Evolutionary conservation across 2,329 filamentous ascomycete genomes (phyloP), one percentile per base, ranked within the genome.

Genomic region (Fusarium mexicanum): DNA sequence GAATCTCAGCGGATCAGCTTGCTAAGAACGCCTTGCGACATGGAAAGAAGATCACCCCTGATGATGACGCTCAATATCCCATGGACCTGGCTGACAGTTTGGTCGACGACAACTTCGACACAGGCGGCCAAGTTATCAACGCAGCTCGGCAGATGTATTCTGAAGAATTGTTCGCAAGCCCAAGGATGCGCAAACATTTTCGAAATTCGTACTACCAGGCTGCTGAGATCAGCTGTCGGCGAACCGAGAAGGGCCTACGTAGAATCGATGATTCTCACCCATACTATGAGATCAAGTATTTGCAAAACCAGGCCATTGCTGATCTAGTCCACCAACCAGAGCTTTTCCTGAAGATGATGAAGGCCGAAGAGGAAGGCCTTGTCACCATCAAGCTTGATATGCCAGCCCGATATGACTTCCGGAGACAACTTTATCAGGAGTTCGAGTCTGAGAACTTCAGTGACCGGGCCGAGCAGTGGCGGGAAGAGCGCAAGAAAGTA

Each of bases 261-360:
- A 94, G 94, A 79, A 98, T 99, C 76, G 95, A 98, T 77, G 96
- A 98, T 71, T 91, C 96, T 31, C 95, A 98, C 79, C 94, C 95
- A 0, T 98, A 97, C 83, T 98, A 98, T 81, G 96, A 98, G 82
- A 94, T 99, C 86, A 98, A 99, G 83, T 99, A 99, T 78, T 87
- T 99, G 26, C 91, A 94, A 73, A 95, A 96, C 77, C 95, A 98
- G 82, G 93, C 94, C 13, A 93, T 98, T 70, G 86, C 87, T 47
- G 93, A 96, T 75, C 89, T 98, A 67, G 93, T 94, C 6, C 90
- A 91, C 60, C 91, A 93, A 61, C 96, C 96, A 3, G 95, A 98
- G 74, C 87, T 98, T 33, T 99, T 96, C 81, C 85, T 99, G 64
- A 96, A 97, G 84, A 99, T 99, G 96, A 91, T 98, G 82, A 97